These are phyloP conservation scores for Pyrrhoderma noxium DNA, from an alignment of 1,284 basidiomycete genomes.

Conservation along the genomic window DNA sequence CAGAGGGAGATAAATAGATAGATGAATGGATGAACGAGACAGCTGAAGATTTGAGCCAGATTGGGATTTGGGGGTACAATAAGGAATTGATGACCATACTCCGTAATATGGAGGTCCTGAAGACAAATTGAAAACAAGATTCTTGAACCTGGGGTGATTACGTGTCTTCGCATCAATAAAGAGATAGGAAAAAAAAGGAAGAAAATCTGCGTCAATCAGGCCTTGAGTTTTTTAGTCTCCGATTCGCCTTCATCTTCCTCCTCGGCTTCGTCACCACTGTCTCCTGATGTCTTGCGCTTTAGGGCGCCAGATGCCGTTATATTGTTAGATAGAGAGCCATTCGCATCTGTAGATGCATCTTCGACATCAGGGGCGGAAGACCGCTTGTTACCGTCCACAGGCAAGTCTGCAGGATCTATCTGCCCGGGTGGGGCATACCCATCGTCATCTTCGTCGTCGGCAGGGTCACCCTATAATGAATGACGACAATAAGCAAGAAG, in stretches of 20 bases:
- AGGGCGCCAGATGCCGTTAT: conserved; percentile 1
- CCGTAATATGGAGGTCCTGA: too few species aligned
- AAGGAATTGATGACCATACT: too few species aligned
- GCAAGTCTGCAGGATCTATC: conserved; percentile 15
- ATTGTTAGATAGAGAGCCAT: background rate
- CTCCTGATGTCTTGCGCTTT: conserved; percentile 17
- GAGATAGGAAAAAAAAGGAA: too few species aligned
- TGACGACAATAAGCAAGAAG: background rate
- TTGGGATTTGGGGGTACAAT: too few species aligned
- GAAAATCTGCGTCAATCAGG: background rate
- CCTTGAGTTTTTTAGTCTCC: conserved; percentile 14
- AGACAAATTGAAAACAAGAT: too few species aligned
- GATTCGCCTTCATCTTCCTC: conserved; percentile 9
- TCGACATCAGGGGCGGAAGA: background rate
- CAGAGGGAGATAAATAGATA: too few species aligned
- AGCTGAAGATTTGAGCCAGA: too few species aligned
- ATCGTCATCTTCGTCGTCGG: conserved; percentile 12
- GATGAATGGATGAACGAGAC: too few species aligned
- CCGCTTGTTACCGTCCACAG: conserved; percentile 14
- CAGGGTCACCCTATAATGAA: conserved; percentile 2
- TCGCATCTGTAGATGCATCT: background rate
- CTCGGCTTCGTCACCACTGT: conserved; percentile 14
- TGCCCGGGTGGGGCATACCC: conserved; percentile 15
- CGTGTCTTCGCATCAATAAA: too few species aligned
- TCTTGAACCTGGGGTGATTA: too few species aligned